Conservation (phyloP, 108 stramenopile genomes). For the Schizochytrium sp. region DNA sequence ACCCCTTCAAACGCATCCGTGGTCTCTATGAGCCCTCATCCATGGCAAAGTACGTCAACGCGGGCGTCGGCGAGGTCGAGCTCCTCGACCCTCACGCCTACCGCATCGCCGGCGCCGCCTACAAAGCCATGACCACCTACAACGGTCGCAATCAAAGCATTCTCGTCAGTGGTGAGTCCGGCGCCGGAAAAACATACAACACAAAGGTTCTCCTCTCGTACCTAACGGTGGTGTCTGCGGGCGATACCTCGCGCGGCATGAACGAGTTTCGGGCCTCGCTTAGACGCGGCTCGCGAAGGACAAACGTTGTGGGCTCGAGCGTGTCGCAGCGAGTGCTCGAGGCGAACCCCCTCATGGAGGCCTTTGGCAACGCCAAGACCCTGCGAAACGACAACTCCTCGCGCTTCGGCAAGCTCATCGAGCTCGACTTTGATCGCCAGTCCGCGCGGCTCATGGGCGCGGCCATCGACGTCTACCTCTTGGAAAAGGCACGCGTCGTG, state of each 20-base stretch:
- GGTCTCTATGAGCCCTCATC: conserved; percentile 24
- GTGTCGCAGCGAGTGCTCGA: neutral
- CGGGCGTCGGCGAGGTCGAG: neutral
- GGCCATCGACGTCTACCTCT: conserved; percentile 27
- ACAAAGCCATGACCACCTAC: conserved; percentile 56
- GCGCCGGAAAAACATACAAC: conserved; percentile 26
- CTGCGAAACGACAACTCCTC: conserved; percentile 36
- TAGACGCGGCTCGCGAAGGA: conserved; percentile 20
- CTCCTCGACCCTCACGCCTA: conserved; percentile 61
- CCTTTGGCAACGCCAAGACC: conserved; percentile 33
- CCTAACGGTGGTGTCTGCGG: neutral
- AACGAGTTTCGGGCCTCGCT: neutral
- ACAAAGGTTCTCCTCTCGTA: conserved; percentile 24
- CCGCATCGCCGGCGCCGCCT: conserved; percentile 61
- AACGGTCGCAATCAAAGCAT: conserved; percentile 18
- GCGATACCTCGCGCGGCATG: neutral
- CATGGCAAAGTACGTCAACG: conserved; percentile 11
- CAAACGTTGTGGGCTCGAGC: neutral
- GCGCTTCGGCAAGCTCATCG: conserved; percentile 58
- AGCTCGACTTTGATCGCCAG: conserved; percentile 47
- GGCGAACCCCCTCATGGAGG: conserved; percentile 27
- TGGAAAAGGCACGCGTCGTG: conserved; percentile 29
- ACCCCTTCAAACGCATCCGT: conserved; percentile 51
- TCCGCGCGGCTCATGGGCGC: conserved; percentile 70
- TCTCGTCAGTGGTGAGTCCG: conserved; percentile 23